phyloP scores from a whole-genome alignment of 2,329 filamentous ascomycete species.

The Fusarium heterosporum region DNA sequence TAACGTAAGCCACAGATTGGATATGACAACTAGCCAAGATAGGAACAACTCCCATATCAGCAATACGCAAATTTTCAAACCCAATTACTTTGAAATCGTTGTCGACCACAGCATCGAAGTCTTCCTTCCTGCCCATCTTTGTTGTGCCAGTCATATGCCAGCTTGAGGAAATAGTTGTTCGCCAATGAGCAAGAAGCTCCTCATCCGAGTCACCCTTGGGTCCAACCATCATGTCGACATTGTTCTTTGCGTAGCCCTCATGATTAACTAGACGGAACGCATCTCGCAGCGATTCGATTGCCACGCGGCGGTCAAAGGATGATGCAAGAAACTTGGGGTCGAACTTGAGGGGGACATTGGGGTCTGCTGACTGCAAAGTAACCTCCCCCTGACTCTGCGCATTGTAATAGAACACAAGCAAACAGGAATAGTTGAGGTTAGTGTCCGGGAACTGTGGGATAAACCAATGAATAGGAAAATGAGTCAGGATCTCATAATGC shows the following conservation, averaged over 20 bases:
- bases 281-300: constrained; percentile 63
- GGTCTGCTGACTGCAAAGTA: constrained; percentile 64
- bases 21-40: constrained; percentile 63
- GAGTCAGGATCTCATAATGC: constrained; percentile 65
- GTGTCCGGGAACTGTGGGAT: constrained; percentile 53
- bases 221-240: constrained; percentile 54
- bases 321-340: constrained; percentile 65
- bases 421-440: constrained; percentile 56
- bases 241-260: constrained; percentile 59
- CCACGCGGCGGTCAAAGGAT: constrained; percentile 64
- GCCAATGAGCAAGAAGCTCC: constrained; percentile 62
- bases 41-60: constrained; percentile 43
- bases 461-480: constrained; percentile 58
- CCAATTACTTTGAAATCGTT: constrained; percentile 36
- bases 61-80: constrained; percentile 36
- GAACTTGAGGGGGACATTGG: constrained; percentile 62
- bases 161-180: constrained; percentile 57
- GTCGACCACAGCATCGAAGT: constrained; percentile 62
- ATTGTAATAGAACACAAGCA: constrained; percentile 64
- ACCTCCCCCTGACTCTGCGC: constrained; percentile 64
- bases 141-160: constrained; percentile 69
- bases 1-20: constrained; percentile 65
- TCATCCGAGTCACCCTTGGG: constrained; percentile 64
- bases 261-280: constrained; percentile 54
- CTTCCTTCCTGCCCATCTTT: constrained; percentile 64